phyloP scores from a whole-genome alignment of 169 alveolate species.

The Babesia bigemina region DNA sequence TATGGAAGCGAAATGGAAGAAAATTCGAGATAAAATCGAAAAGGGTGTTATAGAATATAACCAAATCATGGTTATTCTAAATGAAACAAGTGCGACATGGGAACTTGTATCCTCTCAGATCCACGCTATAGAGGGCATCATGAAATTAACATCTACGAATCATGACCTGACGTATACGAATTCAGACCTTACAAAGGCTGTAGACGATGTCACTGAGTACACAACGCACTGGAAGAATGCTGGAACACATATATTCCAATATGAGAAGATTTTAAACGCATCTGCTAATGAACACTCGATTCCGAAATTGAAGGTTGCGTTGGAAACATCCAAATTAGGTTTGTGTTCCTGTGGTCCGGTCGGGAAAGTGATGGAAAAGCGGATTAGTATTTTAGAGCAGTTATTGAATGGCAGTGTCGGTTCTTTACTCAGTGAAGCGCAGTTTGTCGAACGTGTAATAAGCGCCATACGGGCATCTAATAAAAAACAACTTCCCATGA shows the following conservation, averaged over 20 bases:
- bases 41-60: neutral
- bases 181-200: too few species aligned
- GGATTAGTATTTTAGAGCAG: neutral
- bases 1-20: neutral
- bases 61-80: neutral
- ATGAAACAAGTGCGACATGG: neutral
- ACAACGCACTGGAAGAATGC: too few species aligned
- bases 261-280: neutral
- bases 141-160: neutral
- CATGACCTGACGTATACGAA: too few species aligned
- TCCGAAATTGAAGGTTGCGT: neutral
- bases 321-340: neutral
- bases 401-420: slow-evolving; percentile 1
- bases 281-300: neutral
- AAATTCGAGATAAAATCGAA: slow-evolving; percentile 4
- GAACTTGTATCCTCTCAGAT: neutral
- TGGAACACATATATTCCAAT: too few species aligned
- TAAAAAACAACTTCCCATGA: too few species aligned
- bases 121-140: neutral
- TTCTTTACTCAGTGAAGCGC: neutral
- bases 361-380: slow-evolving; percentile 1
- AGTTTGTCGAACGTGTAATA: neutral
- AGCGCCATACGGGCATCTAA: neutral
- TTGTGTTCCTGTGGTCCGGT: neutral
- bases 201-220: too few species aligned